Conservation (phyloP, 805 yeast species). For the Hanseniaspora lachancei region DNA sequence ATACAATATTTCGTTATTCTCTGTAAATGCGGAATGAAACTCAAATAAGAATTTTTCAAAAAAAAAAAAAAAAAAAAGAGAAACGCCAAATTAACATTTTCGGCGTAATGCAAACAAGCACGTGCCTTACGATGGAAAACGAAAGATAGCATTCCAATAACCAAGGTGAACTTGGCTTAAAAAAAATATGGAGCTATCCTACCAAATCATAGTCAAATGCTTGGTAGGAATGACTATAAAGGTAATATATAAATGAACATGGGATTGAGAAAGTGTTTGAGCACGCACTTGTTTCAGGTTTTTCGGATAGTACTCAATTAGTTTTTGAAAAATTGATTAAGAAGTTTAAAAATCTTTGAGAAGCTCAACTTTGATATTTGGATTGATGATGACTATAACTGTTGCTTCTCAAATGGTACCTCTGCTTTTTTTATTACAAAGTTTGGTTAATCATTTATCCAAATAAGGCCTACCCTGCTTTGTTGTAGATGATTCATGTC, state of each 20-base stretch:
- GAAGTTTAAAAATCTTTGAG: not conserved
- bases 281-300: conserved; percentile 42
- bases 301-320: conserved; percentile 39
- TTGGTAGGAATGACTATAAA: no score
- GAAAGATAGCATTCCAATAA: no score
- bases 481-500: conserved; percentile 52
- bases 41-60: no score
- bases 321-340: conserved; percentile 22
- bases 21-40: no score
- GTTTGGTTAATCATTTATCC: conserved; percentile 42
- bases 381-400: conserved; percentile 47
- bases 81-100: no score
- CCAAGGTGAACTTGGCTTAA: no score
- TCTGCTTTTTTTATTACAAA: conserved; percentile 46
- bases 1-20: no score
- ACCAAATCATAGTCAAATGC: no score
- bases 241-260: conserved; percentile 23
- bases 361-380: conserved; percentile 16
- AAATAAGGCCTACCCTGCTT: conserved; percentile 41
- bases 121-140: no score
- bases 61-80: no score
- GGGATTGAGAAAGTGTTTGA: conserved; percentile 35
- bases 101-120: no score
- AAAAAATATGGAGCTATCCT: no score
- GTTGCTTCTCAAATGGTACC: conserved; percentile 41